A percentile compares a stretch with the other conserved stretches of the same genome.
Evolutionary conservation across 2,329 filamentous ascomycete genomes (phyloP).

Genomic region (Ceratocystis variospora): DNA sequence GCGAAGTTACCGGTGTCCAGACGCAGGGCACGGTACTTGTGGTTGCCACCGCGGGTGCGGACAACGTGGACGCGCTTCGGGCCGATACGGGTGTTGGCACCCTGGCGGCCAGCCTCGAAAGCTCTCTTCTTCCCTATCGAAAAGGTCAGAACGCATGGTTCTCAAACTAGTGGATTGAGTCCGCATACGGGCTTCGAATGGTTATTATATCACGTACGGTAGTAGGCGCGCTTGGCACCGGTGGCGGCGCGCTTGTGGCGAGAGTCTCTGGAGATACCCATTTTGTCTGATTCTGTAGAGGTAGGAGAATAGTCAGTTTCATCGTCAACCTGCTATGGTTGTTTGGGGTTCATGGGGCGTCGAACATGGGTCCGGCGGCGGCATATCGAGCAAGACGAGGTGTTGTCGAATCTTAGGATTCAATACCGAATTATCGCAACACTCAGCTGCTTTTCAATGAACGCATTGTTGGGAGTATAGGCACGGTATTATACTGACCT

Average conservation of each 20-base stretch:
- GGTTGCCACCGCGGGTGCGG: conserved; percentile 95
- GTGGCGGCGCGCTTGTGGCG: conserved; percentile 99
- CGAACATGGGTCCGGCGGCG: background rate
- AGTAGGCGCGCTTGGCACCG: conserved; percentile 92
- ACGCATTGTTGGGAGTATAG: background rate
- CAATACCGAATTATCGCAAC: background rate
- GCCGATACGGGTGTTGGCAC: conserved; percentile 98
- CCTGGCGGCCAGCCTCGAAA: conserved; percentile 99
- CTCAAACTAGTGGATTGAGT: conserved; percentile 24
- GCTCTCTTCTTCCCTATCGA: conserved; percentile 83
- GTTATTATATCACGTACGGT: conserved; percentile 52
- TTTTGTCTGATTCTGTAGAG: conserved; percentile 58
- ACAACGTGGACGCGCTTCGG: conserved; percentile 92
- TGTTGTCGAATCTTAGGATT: background rate
- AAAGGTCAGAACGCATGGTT: conserved; percentile 61
- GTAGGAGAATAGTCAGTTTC: conserved; percentile 20
- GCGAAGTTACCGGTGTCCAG: conserved; percentile 99
- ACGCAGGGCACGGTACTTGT: conserved; percentile 98
- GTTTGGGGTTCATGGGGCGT: background rate
- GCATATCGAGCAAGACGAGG: background rate
- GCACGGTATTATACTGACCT: conserved; percentile 30
- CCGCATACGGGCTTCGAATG: conserved; percentile 54
- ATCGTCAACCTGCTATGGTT: conserved; percentile 6
- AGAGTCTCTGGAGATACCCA: conserved; percentile 99
- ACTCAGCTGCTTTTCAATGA: background rate